These are phyloP conservation scores for Helianthus tuberosus DNA, from an alignment of 129 eudicot genomes.

Conservation along the genomic window DNA sequence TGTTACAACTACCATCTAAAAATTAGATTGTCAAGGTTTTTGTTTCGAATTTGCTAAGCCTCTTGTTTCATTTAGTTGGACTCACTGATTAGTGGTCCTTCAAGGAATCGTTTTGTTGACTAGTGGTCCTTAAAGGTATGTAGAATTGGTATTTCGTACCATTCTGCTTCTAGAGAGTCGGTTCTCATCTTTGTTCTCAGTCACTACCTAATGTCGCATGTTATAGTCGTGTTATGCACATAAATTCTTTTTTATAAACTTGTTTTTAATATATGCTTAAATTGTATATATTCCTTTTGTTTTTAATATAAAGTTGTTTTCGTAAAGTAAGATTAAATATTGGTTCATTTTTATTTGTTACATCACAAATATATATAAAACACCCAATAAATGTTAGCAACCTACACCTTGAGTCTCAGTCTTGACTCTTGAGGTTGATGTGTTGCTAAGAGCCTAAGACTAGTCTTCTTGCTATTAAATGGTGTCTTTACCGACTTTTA, in stretches of 20 bases:
- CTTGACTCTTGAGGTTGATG: constrained; percentile 15
- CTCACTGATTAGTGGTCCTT: no score
- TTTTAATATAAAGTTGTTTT: not conserved
- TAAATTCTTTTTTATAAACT: not conserved
- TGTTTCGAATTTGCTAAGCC: no score
- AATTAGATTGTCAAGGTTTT: no score
- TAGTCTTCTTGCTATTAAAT: not conserved
- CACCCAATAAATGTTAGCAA: not conserved
- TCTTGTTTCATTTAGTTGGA: no score
- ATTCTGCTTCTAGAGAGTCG: not conserved
- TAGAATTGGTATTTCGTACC: no score
- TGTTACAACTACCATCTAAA: no score
- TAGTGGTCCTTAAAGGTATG: no score
- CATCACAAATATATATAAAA: not conserved
- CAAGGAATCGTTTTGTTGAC: no score
- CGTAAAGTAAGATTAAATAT: not conserved
- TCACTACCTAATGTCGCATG: not conserved
- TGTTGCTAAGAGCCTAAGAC: not conserved
- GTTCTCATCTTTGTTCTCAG: not conserved
- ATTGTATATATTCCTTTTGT: not conserved
- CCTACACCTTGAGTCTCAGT: not conserved
- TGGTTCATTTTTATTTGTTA: no score
- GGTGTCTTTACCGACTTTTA: not conserved
- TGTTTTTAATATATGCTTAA: not conserved
- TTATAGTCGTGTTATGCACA: not conserved